Evolutionary conservation across 768 basidiomycete genomes (phyloP), one percentile per base, ranked within the genome.

Genomic region (Phallus indusiatus): DNA sequence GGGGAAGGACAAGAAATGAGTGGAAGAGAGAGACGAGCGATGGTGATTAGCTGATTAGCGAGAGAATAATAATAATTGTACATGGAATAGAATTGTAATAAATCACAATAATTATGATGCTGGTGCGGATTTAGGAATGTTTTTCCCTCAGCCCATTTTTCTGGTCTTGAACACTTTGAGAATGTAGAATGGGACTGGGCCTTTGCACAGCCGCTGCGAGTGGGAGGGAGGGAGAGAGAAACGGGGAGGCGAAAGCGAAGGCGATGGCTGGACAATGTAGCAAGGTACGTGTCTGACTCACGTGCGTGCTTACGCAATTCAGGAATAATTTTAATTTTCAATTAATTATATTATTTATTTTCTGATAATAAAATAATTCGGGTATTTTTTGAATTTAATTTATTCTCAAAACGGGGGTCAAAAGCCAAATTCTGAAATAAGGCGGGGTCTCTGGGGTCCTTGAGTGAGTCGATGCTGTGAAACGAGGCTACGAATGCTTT

Each of bases 361-460:
- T 42, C n/a, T 5, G 9, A 10, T 2, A 10, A 3, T 2, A 28
- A 28, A 28, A 28, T 28, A 28, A 28, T 28, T 28, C 7, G 7
- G 28, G 7, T 28, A 42, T 5, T 42, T 42, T 42, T 42, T 42
- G 4, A 3, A 42, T n/a, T n/a, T 14, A n/a, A 42, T 42, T 42
- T 42, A 11, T 28, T 28, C 28, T 28, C 28, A 28, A 28, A 28
- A 28, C 28, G 42, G n/a, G 42, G 42, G n/a, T 14, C n/a, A 42
- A 42, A 14, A n/a, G 42, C 14, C 42, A 42, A 37, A 42, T 42
- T 42, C 42, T 14, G n/a, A 14, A 42, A 42, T 5, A 42, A 14
- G 12, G n/a, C 7, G 47, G 22, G 4, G 55, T 56, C 21, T 18
- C 55, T n/a, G 55, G 55, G 55, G 55, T 49, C 42, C 55, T 18